Evolutionary conservation across 2,329 filamentous ascomycete species (phyloP), one percentile per base, ranked within the genome.

Genomic region (Leptographium wingfieldii): DNA sequence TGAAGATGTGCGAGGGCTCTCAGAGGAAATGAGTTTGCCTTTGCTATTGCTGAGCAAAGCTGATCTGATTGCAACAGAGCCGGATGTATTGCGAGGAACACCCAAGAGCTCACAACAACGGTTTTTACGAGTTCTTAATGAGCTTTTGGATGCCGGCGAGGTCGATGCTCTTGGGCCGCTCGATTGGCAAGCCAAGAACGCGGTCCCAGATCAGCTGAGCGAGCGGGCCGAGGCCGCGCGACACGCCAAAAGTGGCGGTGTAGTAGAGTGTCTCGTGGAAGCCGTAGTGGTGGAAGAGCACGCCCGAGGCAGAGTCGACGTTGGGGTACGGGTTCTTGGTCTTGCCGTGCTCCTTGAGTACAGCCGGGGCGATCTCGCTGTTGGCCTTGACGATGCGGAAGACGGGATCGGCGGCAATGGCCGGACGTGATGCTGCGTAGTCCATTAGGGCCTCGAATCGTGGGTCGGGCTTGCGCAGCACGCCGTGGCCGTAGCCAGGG

Each of bases 181-280:
- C 94, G 69, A 99, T 99, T 12, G 94, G 94, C 70, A 97, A 78
- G 59, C 94, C 94, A 64, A 99, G 76, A 19, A 92, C 92, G 56
- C 94, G 84, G 73, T 97, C 92, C 94, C 94, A 97, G 71, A 99
- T 87, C 65, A 99, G 80, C 74, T 99, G 94, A 52, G 91, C 91
- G 56, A 99, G 80, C 27, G 94, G 94, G 9, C 94, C 94, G 19
- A 99, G 78, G 58, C 84, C 84, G 66, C 84, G 76, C 62, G 81
- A 85, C 14, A 87, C 84, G 63, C 84, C 85, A 64, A 87, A 87
- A 0, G 84, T 87, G 61, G 83, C 84, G 4, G 84, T 86, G 77
- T 97, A 99, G 80, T 97, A 99, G 12, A 97, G 80, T 0, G 92
- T 96, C 78, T 97, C 90, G 72, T 89, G 87, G 84, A 99, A 96